Conservation (phyloP, 2,329 filamentous ascomycete genomes). For the Phoma sp. region DNA sequence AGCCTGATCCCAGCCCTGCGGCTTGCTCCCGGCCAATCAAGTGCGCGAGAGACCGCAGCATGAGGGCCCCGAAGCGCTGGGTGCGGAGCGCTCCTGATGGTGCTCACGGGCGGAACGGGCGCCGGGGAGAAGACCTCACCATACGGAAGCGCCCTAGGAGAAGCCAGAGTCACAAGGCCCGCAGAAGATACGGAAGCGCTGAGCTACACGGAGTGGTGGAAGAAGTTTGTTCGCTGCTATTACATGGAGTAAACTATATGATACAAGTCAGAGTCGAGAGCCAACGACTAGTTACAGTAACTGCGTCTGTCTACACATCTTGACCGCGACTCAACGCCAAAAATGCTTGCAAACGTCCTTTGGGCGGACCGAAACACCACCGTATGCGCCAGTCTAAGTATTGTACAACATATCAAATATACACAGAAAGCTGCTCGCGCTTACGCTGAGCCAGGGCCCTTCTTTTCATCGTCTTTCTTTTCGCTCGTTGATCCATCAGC, state of each 20-base stretch:
- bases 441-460: slow-evolving; percentile 44
- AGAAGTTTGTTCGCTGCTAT: neutral
- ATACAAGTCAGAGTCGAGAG: slow-evolving; percentile 47
- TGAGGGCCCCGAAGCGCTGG: slow-evolving; percentile 21
- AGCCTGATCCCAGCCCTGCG: slow-evolving; percentile 38
- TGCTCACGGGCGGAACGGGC: neutral
- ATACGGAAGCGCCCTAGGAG: slow-evolving; percentile 5
- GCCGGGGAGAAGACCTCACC: neutral
- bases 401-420: slow-evolving; percentile 23
- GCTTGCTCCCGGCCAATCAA: slow-evolving; percentile 25
- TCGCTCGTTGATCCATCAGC: slow-evolving; percentile 34
- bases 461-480: slow-evolving; percentile 37
- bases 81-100: slow-evolving; percentile 10
- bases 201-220: slow-evolving; percentile 1
- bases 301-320: slow-evolving; percentile 28
- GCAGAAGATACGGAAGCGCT: slow-evolving; percentile 7
- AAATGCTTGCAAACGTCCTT: slow-evolving; percentile 38
- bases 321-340: slow-evolving; percentile 29
- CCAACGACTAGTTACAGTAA: slow-evolving; percentile 25
- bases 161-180: neutral
- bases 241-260: slow-evolving; percentile 19
- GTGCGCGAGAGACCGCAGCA: slow-evolving; percentile 7
- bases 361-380: slow-evolving; percentile 16
- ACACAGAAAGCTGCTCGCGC: neutral
- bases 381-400: slow-evolving; percentile 24